Base-by-base conservation (phyloP, 208 protist genomes). In the Trypanosoma brucei region DNA sequence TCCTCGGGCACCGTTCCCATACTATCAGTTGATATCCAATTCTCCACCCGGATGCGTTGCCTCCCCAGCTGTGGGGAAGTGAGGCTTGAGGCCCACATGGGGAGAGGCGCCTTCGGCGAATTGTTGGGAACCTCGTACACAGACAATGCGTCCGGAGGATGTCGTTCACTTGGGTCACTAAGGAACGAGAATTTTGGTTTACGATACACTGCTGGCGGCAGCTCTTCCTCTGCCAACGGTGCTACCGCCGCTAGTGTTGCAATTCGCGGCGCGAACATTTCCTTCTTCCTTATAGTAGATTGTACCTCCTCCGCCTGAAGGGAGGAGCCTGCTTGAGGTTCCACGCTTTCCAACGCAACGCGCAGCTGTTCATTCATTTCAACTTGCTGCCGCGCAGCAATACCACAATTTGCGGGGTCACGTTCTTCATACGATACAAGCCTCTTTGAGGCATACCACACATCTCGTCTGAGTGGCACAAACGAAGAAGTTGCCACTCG, bases 71-170 rank as follows among this genome's bases (percentile, higher is more conserved):
- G 60, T 8, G 85, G 85, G 1, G 75, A 79, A 38, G 85, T 92
- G 11, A 86, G 68, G 65, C 85, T 92, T 9, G 78, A 86, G 45
- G 82, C 70, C 79, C 82, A 88, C 82, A 83, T 80, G 2, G 85
- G 81, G 40, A 92, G 57, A 40, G 68, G 72, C 48, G 71, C 68
- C 68, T 88, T 88, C 6, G 82, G 77, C 11, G 72, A 73, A 62
- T 78, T 81, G 72, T 88, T 88, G 4, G 85, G 85, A 36, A 88
- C 82, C 44, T 62, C 65, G 49, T 75, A 22, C 36, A 74, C 59
- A 42, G 54, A 42, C 37, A 62, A 62, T 36, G 76, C 66, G 46
- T 66, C 62, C 9, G 53, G 40, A 39, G 56, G 39, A 14, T 52
- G 37, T 1, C 49, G 60, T 67, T 71, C 59, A 8, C 52, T 59